phyloP scores from a whole-genome alignment of 352 stramenopile genomes.

The Globisporangium cederbergense region DNA sequence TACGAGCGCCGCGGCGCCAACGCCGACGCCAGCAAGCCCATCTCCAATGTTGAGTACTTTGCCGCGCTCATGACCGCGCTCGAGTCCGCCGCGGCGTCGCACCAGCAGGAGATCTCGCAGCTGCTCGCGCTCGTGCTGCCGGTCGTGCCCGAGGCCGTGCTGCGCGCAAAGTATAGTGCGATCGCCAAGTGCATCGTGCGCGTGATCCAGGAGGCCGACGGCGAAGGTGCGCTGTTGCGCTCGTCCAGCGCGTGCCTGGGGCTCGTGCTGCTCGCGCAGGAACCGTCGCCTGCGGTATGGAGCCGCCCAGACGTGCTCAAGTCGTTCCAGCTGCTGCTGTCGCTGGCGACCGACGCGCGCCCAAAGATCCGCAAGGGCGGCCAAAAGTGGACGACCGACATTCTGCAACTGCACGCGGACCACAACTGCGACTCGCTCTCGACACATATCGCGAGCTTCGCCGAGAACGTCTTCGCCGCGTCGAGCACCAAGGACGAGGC shows the following conservation, averaged over 20 bases:
- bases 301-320: conserved; percentile 63
- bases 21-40: conserved; percentile 23
- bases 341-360: conserved; percentile 70
- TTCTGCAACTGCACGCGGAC: conserved; percentile 68
- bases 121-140: conserved; percentile 77
- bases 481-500: conserved; percentile 70
- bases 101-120: conserved; percentile 76
- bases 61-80: conserved; percentile 85
- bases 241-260: conserved; percentile 64
- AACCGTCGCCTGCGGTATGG: conserved; percentile 61
- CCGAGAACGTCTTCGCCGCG: conserved; percentile 73
- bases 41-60: conserved; percentile 86
- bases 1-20: conserved; percentile 50
- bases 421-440: conserved; percentile 75
- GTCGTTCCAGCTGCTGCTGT: conserved; percentile 76
- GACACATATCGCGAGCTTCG: conserved; percentile 85
- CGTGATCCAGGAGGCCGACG: conserved; percentile 68
- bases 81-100: conserved; percentile 63
- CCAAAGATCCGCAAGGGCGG: conserved; percentile 84
- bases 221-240: conserved; percentile 57
- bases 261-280: conserved; percentile 64
- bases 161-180: conserved; percentile 76
- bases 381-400: conserved; percentile 69
- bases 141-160: conserved; percentile 61
- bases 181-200: conserved; percentile 64